Conservation (phyloP, 768 basidiomycete species). For the Holtermanniella nyarrowii region DNA sequence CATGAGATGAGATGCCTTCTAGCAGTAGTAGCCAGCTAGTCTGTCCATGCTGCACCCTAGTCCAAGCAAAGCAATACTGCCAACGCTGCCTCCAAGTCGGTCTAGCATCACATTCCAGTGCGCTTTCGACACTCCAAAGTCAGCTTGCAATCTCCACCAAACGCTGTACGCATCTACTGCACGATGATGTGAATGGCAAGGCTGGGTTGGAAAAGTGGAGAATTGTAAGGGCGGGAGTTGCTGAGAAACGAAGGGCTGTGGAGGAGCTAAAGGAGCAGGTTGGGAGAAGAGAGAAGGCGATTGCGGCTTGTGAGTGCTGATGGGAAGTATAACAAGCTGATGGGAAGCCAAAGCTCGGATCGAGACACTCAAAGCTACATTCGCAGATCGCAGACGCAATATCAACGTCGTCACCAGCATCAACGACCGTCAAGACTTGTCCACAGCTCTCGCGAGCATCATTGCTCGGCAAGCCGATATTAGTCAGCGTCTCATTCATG, state of each 20-base stretch:
- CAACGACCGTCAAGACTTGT: too few species aligned
- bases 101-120: background rate
- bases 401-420: too few species aligned
- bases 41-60: background rate
- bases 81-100: background rate
- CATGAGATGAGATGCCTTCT: too few species aligned
- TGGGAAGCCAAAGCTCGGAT: background rate
- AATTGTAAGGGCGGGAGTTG: conserved; percentile 18
- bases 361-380: background rate
- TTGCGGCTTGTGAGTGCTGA: too few species aligned
- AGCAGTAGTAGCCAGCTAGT: too few species aligned
- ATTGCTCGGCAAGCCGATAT: conserved; percentile 8
- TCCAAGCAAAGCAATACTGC: background rate
- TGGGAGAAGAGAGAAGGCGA: background rate
- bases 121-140: conserved; percentile 1
- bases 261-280: conserved; percentile 3
- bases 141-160: conserved; percentile 1
- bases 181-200: background rate
- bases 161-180: background rate
- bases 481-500: conserved; percentile 13
- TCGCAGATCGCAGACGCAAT: too few species aligned
- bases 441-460: background rate
- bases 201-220: conserved; percentile 13
- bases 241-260: conserved; percentile 5
- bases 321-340: conserved; percentile 4